Base-by-base conservation (phyloP, 208 protist species). In the Wallacemonas sp. region DNA sequence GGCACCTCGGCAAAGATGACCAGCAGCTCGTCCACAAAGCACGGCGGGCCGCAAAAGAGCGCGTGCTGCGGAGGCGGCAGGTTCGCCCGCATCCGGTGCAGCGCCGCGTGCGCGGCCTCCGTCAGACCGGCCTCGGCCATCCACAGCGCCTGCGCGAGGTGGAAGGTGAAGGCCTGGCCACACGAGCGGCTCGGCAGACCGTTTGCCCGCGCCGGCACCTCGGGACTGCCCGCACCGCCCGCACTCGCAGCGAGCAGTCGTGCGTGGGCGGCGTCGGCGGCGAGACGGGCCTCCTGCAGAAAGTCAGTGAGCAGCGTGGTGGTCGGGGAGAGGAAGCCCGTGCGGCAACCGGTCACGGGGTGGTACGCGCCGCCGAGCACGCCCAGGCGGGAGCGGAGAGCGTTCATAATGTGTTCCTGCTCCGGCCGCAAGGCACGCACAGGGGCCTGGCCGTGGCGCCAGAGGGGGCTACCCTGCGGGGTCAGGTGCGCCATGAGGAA, bases 91-190 rank as follows among this genome's bases (percentile, higher is more conserved):
- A 79, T 28, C 4, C 44, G 52, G 2, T 62, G 22, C 12, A 82
- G 31, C 8, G 81, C 57, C 32, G 31, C 45, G 16, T 61, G 38
- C 28, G 82, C 73, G 61, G 84, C 68, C 41, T 62, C 52, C 44
- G 48, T 23, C 31, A 91, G 55, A 4, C 88, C 88, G 46, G 77
- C 67, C 74, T 94, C 88, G 11, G 67, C 73, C 61, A 90, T 54
- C 88, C 88, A 94, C 65, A 90, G 55, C 50, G 82, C 74, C 65
- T 87, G 82, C 81, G 91, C 88, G 54, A 86, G 74, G 45, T 75
- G 78, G 54, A 90, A 89, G 18, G 73, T 64, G 3, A 82, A 55
- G 16, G 67, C 75, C 18, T 67, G 77, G 18, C 79, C 78, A 20
- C 70, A 50, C 16, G 61, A 65, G 54, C 65, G 70, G 5, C 48